These are phyloP conservation scores for Ilyonectria destructans DNA, from an alignment of 2,329 filamentous ascomycete species.

Conservation along the genomic window DNA sequence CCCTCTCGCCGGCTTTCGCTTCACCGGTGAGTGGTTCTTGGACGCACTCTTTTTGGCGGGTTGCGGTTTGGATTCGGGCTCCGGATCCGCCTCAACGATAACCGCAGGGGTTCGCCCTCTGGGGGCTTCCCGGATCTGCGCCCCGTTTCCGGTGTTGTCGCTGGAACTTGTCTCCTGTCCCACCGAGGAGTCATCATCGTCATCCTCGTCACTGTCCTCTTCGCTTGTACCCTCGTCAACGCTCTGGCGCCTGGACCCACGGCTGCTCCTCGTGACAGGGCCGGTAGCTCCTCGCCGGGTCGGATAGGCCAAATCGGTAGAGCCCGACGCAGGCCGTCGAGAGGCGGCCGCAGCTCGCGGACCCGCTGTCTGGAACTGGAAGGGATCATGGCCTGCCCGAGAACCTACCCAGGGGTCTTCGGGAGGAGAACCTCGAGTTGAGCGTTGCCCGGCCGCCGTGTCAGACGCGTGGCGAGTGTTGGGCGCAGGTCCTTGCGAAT, in stretches of 20 bases:
- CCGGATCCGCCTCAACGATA: slow-evolving; percentile 56
- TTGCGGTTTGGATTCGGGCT: slow-evolving; percentile 50
- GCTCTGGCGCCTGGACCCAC: slow-evolving; percentile 51
- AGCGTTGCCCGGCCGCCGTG: slow-evolving; percentile 53
- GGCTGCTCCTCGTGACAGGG: slow-evolving; percentile 54
- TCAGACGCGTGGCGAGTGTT: slow-evolving; percentile 64
- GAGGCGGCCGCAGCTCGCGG: slow-evolving; percentile 56
- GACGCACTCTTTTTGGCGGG: slow-evolving; percentile 58
- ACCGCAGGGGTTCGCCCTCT: slow-evolving; percentile 56
- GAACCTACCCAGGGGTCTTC: slow-evolving; percentile 52
- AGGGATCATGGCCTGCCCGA: slow-evolving; percentile 61
- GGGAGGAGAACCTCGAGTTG: slow-evolving; percentile 52
- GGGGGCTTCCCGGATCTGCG: slow-evolving; percentile 51
- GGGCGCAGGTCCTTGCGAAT: slow-evolving; percentile 54
- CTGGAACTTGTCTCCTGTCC: slow-evolving; percentile 55
- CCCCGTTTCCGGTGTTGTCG: slow-evolving; percentile 56
- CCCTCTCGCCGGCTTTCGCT: slow-evolving; percentile 56
- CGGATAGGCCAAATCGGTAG: slow-evolving; percentile 49
- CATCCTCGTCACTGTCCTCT: slow-evolving; percentile 49
- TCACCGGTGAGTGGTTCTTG: slow-evolving; percentile 56
- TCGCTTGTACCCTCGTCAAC: slow-evolving; percentile 55
- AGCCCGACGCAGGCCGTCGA: slow-evolving; percentile 58
- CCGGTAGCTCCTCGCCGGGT: slow-evolving; percentile 46
- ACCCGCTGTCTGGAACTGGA: slow-evolving; percentile 68
- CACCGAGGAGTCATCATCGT: slow-evolving; percentile 47